Evolutionary conservation across 768 basidiomycete species (phyloP), one percentile per base, ranked within the genome.

Genomic region (Chalciporus chontae): DNA sequence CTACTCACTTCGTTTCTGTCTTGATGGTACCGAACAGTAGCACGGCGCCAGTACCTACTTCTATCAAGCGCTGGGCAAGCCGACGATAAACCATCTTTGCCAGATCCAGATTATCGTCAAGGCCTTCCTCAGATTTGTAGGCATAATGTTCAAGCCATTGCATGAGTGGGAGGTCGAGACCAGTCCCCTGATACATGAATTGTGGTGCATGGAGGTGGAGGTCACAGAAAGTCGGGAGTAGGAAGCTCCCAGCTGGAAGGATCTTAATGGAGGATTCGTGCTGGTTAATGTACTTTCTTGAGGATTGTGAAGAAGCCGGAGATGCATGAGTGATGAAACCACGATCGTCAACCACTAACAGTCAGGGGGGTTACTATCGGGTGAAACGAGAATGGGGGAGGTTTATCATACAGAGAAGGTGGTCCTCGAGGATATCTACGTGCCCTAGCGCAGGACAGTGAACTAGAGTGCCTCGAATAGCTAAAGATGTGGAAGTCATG

Each of bases 151-250:
- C 75, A 8, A 94, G 76, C 91, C 91, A 92, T 56, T 90, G 68
- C 83, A 92, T 84, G 32, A 93, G 69, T 4, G 90, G 87, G 2
- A 91, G 76, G 64, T 94, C 87, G 4, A 94, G 75, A 0, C 92
- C 91, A 1, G 82, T 90, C 3, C 93, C 93, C 48, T 90, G 85
- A 52, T 92, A 94, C 29, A 93, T 73, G 63, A 87, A 93, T 62
- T 94, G 93, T 1, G 92, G 89, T 0, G 91, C 90, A 63, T 94
- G 92, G 0, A 93, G 75, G 61, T 94, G 91, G 5, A 90, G 73
- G 65, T 94, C 91, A 49, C 79, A 82, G 66, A 92, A 94, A 0
- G 83, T 80, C 2, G 91, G 89, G n/a, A 87, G 54, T 37, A 93
- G 50, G 60, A 93, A 90, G 45, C 71, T 76, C n/a, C 83, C 82